A percentile compares a stretch with the other conserved stretches of the same genome.
Conservation (phyloP, 2,329 filamentous ascomycete genomes). For the Colletotrichum sp. region DNA sequence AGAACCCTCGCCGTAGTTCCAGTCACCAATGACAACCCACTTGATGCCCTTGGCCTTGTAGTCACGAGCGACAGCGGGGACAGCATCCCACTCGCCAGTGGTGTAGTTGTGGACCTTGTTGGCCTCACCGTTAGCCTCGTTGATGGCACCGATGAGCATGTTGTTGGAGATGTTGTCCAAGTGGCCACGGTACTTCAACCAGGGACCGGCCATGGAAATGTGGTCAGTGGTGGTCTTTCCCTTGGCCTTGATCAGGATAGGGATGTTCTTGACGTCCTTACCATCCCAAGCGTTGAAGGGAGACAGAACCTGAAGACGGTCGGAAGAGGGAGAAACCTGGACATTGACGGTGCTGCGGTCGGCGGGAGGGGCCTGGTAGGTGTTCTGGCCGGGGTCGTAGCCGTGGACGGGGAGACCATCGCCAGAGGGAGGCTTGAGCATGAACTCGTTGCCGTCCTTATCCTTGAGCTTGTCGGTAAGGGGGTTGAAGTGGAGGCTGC, state of each 20-base stretch:
- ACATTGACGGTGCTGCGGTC: constrained; percentile 78
- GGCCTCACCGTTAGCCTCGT: constrained; percentile 92
- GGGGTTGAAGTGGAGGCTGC: constrained; percentile 91
- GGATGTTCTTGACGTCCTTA: constrained; percentile 83
- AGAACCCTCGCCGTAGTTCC: constrained; percentile 98
- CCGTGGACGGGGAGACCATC: constrained; percentile 79
- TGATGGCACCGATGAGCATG: constrained; percentile 98
- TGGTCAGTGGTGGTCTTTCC: constrained; percentile 98
- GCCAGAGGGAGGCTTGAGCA: constrained; percentile 80
- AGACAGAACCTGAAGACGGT: constrained; percentile 90
- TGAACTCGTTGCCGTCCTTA: constrained; percentile 96
- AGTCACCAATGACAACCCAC: constrained; percentile 99
- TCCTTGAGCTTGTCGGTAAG: constrained; percentile 90
- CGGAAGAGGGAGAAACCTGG: constrained; percentile 84
- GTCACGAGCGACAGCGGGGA: constrained; percentile 93
- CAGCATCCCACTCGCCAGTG: constrained; percentile 82
- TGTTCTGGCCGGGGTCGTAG: constrained; percentile 91
- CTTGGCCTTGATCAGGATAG: constrained; percentile 94
- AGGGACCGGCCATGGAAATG: constrained; percentile 96
- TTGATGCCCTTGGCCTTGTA: constrained; percentile 97
- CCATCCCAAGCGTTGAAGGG: constrained; percentile 91
- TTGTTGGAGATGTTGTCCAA: constrained; percentile 99
- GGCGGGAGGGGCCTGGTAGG: constrained; percentile 91
- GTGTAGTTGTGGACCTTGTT: constrained; percentile 97
- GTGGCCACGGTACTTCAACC: constrained; percentile 98